phyloP scores from a whole-genome alignment of 1,284 basidiomycete genomes.

The Cutaneotrichosporon spelunceum region DNA sequence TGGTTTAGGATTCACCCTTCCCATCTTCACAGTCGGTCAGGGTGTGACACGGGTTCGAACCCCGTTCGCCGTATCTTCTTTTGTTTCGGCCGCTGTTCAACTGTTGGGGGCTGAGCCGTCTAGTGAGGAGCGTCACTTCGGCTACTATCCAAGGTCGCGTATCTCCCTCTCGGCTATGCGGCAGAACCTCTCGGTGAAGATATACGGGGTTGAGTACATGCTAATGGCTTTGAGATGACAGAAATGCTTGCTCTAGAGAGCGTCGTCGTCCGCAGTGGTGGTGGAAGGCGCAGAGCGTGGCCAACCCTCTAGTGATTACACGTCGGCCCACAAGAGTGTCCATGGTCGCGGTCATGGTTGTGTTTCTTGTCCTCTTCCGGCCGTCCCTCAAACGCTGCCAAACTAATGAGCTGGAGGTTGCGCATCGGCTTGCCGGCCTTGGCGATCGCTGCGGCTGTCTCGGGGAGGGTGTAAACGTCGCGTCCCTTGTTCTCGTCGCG shows the following conservation, averaged over 20 bases:
- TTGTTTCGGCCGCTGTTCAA: neutral
- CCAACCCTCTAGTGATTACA: neutral
- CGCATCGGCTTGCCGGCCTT: neutral
- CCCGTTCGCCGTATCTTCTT: slow-evolving; percentile 4
- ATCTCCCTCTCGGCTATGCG: neutral
- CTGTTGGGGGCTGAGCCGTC: neutral
- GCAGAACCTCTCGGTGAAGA: neutral
- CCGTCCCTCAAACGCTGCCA: neutral
- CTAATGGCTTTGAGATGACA: neutral
- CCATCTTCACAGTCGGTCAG: slow-evolving; percentile 3
- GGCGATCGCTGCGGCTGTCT: neutral
- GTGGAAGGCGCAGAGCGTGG: neutral
- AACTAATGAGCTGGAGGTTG: neutral
- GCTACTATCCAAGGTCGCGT: neutral
- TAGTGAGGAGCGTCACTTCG: neutral
- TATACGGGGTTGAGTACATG: neutral
- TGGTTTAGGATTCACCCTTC: slow-evolving; percentile 8
- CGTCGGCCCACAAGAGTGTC: neutral
- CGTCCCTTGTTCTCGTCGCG: neutral
- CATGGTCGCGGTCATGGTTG: neutral
- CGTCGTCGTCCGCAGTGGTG: neutral
- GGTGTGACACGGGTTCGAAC: slow-evolving; percentile 7
- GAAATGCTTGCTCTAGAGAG: neutral
- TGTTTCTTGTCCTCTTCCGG: neutral
- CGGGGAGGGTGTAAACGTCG: neutral